Base-by-base conservation (phyloP, 2,329 filamentous ascomycete genomes). In the Aureobasidium subglaciale region DNA sequence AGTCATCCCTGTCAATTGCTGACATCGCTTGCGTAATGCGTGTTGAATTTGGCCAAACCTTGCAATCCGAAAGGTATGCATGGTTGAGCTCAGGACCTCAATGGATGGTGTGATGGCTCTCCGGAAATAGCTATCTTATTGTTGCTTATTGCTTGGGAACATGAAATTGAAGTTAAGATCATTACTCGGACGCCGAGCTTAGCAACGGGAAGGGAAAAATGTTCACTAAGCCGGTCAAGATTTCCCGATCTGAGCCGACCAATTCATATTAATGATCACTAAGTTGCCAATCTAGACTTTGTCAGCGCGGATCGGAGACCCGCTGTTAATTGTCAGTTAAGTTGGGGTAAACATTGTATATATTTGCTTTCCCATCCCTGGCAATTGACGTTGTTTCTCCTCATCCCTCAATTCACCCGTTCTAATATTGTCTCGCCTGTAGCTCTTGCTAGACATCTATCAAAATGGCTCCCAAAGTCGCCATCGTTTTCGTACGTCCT, bases 401-500 rank as follows among this genome's bases (percentile, higher is more conserved):
- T 16, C 29, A 43, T 35, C 43, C 38, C 48, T 45, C 35, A 30
- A 18, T 32, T 29, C n/a, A 46, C 29, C 40, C 40, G 37, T 29
- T 32, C 7, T 20, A 32, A n/a, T n/a, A 38, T 29, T 20, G 29
- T 7, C 25, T 18, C 24, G n/a, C 22, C 29, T 6, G 13, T 29
- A 52, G 35, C 35, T 24, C 16, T 15, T 30, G 25, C 27, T 16
- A 38, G 9, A 41, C 18, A 49, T 37, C 49, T 25, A 24, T 30
- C 49, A 59, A 41, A 46, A 63, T 64, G 59, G 50, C 64, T 5
- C 63, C 65, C 20, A 68, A 64, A 35, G 60, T 70, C 37, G 90
- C 90, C 65, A 93, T 96, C 75, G 83, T 96, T 71, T 95, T 84
- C 73, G 88, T 91, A 79, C 64, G 87, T 82, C 6, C 37, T 25